Conservation (phyloP, 352 stramenopile genomes). For the Plasmopara halstedii region DNA sequence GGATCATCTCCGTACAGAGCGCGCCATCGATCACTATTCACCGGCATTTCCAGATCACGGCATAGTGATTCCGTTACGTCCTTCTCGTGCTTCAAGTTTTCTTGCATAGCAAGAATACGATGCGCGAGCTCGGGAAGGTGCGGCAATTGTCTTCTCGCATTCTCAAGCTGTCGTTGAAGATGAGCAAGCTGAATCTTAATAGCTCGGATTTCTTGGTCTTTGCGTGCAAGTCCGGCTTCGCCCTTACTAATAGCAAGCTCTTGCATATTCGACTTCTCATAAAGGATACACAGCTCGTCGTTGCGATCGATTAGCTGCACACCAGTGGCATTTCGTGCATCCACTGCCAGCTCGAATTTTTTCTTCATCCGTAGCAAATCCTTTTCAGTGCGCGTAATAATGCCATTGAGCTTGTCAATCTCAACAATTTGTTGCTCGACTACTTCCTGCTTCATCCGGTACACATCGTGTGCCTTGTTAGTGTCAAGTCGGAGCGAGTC, state of each 20-base stretch:
- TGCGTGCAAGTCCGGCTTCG: constrained; percentile 67
- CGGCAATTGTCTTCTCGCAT: constrained; percentile 63
- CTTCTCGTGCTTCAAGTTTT: constrained; percentile 80
- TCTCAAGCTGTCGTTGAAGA: constrained; percentile 79
- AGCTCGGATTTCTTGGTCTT: constrained; percentile 75
- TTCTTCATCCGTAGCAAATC: constrained; percentile 91
- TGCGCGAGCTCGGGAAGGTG: constrained; percentile 75
- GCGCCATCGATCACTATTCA: constrained; percentile 84
- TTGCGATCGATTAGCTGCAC: constrained; percentile 94
- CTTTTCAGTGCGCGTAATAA: constrained; percentile 89
- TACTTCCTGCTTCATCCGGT: constrained; percentile 84
- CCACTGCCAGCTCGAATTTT: constrained; percentile 84
- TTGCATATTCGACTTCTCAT: constrained; percentile 90
- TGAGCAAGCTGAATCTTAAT: constrained; percentile 76
- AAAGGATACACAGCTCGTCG: constrained; percentile 93
- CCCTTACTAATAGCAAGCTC: constrained; percentile 78
- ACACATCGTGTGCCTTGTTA: constrained; percentile 87
- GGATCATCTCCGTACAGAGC: constrained; percentile 84
- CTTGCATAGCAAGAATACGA: constrained; percentile 68
- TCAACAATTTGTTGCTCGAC: constrained; percentile 94
- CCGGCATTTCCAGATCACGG: constrained; percentile 86
- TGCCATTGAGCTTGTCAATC: constrained; percentile 92
- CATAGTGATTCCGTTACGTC: constrained; percentile 86
- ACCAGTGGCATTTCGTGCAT: constrained; percentile 81
- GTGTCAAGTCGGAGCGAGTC: constrained; percentile 85